Base-by-base conservation (phyloP, 192 early-diverging fungal species). In the Coemansia furcata region DNA sequence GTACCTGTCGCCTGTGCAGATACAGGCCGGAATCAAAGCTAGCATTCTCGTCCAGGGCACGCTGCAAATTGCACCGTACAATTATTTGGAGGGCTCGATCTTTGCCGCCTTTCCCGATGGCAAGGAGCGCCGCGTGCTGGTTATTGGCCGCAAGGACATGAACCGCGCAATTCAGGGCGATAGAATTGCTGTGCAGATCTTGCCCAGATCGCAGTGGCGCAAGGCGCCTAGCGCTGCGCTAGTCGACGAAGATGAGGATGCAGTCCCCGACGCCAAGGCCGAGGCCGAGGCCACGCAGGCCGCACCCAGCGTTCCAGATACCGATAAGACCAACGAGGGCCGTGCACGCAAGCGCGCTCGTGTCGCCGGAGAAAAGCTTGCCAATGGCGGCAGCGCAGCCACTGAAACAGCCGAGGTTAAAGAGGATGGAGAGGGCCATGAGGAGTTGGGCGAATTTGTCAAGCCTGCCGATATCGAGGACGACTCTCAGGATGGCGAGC, bases 91-190 rank as follows among this genome's bases (percentile, higher is more conserved):
- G 72, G 92, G 92, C 15, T 89, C 89, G 12, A 86, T 96, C 19
- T 85, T 87, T 63, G 88, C 89, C 8, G 83, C 82, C 32, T 85
- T 94, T 11, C 79, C 80, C 46, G 87, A 94, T 58, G 93, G 92
- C 49, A 87, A 87, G 44, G 89, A 92, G 58, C 80, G 76, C 23
- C 86, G 85, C 8, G 86, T 99, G 37, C 85, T 91, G 62, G 88
- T 99, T 54, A 42, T 92, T 3, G 96, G 96, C 38, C 88, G 96
- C 6, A 78, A 84, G 30, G 70, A 93, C 63, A 85, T 98, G 81
- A 99, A 98, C 71, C 89, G 98, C 39, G 93, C 89, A 35, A 86
- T 96, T 10, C 92, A 97, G 73, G 96, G 96, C 15, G 98, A 99
- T 74, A 80, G 89, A 17, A 87, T 99, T 17, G 98, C 91, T 11